Evolutionary conservation across 2,329 filamentous ascomycete genomes (phyloP), one percentile per base, ranked within the genome.

Genomic region (Laburnicola sp.): DNA sequence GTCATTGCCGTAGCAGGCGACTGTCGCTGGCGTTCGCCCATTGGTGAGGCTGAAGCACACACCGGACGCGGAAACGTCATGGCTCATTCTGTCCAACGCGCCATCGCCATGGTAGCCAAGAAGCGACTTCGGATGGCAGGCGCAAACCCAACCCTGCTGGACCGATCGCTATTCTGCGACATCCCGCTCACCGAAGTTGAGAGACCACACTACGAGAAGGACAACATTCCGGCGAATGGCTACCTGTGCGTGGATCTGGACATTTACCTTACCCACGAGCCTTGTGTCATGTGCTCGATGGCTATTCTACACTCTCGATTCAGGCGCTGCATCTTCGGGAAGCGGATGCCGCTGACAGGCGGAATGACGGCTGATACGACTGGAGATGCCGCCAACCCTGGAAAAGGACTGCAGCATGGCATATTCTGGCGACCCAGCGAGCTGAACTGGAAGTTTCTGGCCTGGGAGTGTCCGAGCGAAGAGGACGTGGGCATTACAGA

Each of bases 271-370:
- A 96, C 92, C 2, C 92, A 97, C 68, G 94, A 99, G 75, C 94
- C 94, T 4, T 99, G 94, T 70, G 83, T 96, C 53, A 95, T 96
- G 83, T 99, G 94, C 75, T 91, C 89, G 31, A 97, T 97, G 94
- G 94, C 90, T 1, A 88, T 97, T 62, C 80, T 97, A 22, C 92
- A 97, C 70, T 97, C 93, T 6, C 85, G 94, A 44, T 96, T 99
- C 80, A 86, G 89, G 38, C 86, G 88, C 46, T 88, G 92, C 45
- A 82, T 96, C 34, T 96, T 96, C 74, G 85, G 84, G 57, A 81
- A 86, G 56, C 83, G 89, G 48, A 94, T 96, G 88, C 82, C 83
- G 40, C 76, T 84, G 57, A 95, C 89, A 9, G 93, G 93, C 43
- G 92, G 90, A 37, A 79, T 97, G 75, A 88, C 87, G 64, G 87